A percentile compares a stretch with the other conserved stretches of the same genome.
These are phyloP conservation scores for Fusarium heterosporum DNA, from an alignment of 2,329 filamentous ascomycete genomes.

Conservation along the genomic window DNA sequence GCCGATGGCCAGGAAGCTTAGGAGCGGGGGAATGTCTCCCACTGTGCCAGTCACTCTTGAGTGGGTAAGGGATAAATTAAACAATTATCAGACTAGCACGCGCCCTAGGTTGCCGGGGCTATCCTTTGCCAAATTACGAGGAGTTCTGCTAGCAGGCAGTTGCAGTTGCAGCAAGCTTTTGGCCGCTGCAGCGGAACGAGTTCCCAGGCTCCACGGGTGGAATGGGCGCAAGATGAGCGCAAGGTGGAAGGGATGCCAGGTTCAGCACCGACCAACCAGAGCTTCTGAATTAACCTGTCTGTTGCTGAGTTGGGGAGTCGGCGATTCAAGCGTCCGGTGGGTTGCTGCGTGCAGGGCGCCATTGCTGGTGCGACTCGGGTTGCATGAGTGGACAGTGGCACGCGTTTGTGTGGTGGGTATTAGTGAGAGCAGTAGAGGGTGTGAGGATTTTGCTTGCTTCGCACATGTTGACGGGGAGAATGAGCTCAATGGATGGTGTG, in stretches of 20 bases:
- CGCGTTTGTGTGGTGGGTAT: conserved; percentile 33
- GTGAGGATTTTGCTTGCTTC: conserved; percentile 30
- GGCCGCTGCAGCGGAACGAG: conserved; percentile 29
- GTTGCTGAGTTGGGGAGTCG: conserved; percentile 48
- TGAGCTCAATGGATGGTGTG: conserved; percentile 7
- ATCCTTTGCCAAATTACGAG: conserved; percentile 20
- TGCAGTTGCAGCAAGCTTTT: conserved; percentile 29
- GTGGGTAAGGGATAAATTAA: conserved; percentile 24
- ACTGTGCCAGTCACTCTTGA: conserved; percentile 16
- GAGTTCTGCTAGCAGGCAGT: conserved; percentile 24
- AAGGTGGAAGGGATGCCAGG: conserved; percentile 40
- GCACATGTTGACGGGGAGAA: conserved; percentile 5
- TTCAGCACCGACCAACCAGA: conserved; percentile 41
- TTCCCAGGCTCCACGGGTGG: conserved; percentile 38
- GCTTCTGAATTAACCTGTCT: conserved; percentile 37
- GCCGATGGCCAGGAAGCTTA: conserved; percentile 32
- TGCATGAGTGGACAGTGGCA: conserved; percentile 41
- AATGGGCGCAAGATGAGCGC: conserved; percentile 41
- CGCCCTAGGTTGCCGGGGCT: conserved; percentile 11
- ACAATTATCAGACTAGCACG: not conserved
- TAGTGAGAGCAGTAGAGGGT: conserved; percentile 17
- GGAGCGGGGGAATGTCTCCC: conserved; percentile 36
- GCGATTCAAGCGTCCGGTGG: conserved; percentile 42
- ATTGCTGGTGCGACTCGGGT: conserved; percentile 43
- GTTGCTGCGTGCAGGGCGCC: conserved; percentile 39